Conservation (phyloP, 2,329 filamentous ascomycete genomes). For the Parascedosporium putredinis region DNA sequence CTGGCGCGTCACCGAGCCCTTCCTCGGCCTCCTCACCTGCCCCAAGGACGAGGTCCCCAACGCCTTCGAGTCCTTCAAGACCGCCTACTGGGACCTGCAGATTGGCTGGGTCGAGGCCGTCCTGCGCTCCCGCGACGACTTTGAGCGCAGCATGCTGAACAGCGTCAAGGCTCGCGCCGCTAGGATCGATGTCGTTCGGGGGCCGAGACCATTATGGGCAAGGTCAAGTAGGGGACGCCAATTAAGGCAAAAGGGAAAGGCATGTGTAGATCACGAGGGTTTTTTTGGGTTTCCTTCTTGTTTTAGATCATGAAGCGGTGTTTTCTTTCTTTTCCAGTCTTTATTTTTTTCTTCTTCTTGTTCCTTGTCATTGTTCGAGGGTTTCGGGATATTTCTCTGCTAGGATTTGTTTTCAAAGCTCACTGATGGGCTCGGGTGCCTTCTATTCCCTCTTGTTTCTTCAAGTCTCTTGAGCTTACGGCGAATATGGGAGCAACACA, state of each 20-base stretch:
- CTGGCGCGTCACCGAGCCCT: conserved; percentile 82
- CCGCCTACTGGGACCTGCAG: conserved; percentile 84
- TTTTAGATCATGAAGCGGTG: conserved; percentile 1
- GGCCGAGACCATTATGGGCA: conserved; percentile 90
- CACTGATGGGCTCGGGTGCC: no score
- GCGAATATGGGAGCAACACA: not conserved
- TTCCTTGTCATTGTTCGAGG: not conserved
- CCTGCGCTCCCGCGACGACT: conserved; percentile 78
- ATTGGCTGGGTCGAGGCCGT: conserved; percentile 94
- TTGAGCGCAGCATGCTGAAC: conserved; percentile 82
- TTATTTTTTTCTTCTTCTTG: no score
- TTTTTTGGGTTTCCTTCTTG: not conserved
- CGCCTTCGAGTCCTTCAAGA: conserved; percentile 76
- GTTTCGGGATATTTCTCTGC: not conserved
- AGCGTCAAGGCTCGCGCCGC: conserved; percentile 82
- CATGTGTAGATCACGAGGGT: not conserved
- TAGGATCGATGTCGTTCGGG: conserved; percentile 69
- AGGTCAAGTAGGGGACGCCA: conserved; percentile 54
- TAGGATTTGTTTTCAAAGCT: not conserved
- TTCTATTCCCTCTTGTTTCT: not conserved
- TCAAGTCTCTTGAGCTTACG: not conserved
- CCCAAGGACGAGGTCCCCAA: conserved; percentile 64
- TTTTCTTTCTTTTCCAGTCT: conserved; percentile 3
- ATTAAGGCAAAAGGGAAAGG: not conserved
- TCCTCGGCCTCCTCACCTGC: conserved; percentile 68